phyloP scores from a whole-genome alignment of 2,329 filamentous ascomycete genomes.

The Venturia oleaginea region DNA sequence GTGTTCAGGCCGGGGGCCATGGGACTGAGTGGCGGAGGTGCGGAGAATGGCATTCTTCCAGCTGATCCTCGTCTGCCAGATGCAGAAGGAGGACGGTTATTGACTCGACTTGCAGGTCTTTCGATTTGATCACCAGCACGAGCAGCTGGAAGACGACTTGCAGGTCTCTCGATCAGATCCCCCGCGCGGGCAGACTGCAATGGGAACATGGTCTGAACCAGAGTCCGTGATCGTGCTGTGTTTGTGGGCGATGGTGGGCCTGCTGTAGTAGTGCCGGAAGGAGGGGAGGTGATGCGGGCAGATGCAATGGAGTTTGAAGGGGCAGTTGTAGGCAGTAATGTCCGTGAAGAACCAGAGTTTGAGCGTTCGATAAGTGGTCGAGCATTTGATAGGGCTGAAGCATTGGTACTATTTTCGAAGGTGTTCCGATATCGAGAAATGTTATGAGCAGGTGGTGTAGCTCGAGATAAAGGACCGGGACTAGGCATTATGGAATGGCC shows the following conservation, averaged over 20 bases:
- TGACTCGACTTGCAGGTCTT: slow-evolving; percentile 28
- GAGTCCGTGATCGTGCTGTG: slow-evolving; percentile 17
- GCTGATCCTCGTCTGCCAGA: slow-evolving; percentile 26
- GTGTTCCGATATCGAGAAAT: slow-evolving; percentile 26
- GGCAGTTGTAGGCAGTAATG: neutral
- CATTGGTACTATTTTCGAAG: slow-evolving; percentile 21
- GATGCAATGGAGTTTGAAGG: neutral
- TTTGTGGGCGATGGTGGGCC: neutral
- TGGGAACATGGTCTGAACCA: slow-evolving; percentile 23
- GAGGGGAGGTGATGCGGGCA: neutral
- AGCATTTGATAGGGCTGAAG: slow-evolving; percentile 17
- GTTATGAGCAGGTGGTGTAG: slow-evolving; percentile 16
- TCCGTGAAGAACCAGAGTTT: neutral
- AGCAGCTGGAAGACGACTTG: slow-evolving; percentile 7
- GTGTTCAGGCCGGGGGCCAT: slow-evolving; percentile 22
- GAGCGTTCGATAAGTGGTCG: slow-evolving; percentile 1
- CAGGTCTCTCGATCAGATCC: slow-evolving; percentile 19
- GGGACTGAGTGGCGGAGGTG: slow-evolving; percentile 11
- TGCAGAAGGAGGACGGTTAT: slow-evolving; percentile 27
- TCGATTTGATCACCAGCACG: slow-evolving; percentile 28
- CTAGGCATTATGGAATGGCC: slow-evolving; percentile 11
- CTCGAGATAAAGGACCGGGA: neutral
- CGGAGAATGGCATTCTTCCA: slow-evolving; percentile 25
- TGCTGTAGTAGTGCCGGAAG: neutral
- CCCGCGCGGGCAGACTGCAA: slow-evolving; percentile 22